phyloP scores from a whole-genome alignment of 2,329 filamentous ascomycete species.

The Pestalotiopsis sp. region DNA sequence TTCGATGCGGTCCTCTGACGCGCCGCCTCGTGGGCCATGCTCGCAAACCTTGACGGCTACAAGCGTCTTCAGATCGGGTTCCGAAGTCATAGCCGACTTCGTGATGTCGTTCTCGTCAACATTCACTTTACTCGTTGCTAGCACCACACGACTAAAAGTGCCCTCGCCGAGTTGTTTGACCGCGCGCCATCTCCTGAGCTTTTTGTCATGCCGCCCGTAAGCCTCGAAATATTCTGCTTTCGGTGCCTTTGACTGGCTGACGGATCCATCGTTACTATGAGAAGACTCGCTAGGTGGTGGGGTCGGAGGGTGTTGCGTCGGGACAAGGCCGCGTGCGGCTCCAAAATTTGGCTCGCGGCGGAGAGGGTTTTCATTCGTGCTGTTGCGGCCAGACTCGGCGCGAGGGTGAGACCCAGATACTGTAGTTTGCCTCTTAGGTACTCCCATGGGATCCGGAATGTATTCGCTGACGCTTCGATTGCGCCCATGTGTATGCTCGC shows the following conservation, averaged over 20 bases:
- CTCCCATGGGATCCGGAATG: conserved; percentile 67
- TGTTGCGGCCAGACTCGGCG: conserved; percentile 34
- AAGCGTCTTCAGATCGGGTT: conserved; percentile 70
- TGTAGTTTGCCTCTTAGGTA: conserved; percentile 71
- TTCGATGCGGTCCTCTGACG: conserved; percentile 89
- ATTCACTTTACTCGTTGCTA: conserved; percentile 77
- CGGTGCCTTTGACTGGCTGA: conserved; percentile 42
- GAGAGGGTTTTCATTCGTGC: conserved; percentile 46
- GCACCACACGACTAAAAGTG: conserved; percentile 91
- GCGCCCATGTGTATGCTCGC: conserved; percentile 52
- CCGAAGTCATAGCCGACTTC: conserved; percentile 32
- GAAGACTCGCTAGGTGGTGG: conserved; percentile 80
- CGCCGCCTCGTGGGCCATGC: conserved; percentile 89
- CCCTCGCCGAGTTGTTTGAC: conserved; percentile 84
- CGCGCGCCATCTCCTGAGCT: conserved; percentile 75
- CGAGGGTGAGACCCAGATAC: conserved; percentile 63
- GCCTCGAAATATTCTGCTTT: conserved; percentile 69
- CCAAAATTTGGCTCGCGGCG: conserved; percentile 82
- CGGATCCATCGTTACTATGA: conserved; percentile 41
- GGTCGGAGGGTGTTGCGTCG: conserved; percentile 68
- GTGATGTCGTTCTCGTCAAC: conserved; percentile 44
- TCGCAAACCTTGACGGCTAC: conserved; percentile 96
- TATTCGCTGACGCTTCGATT: conserved; percentile 91
- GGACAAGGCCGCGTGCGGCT: conserved; percentile 70
- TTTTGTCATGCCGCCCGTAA: conserved; percentile 63